Base-by-base conservation (phyloP, 257 asterid species). In the Sherardia arvensis region DNA sequence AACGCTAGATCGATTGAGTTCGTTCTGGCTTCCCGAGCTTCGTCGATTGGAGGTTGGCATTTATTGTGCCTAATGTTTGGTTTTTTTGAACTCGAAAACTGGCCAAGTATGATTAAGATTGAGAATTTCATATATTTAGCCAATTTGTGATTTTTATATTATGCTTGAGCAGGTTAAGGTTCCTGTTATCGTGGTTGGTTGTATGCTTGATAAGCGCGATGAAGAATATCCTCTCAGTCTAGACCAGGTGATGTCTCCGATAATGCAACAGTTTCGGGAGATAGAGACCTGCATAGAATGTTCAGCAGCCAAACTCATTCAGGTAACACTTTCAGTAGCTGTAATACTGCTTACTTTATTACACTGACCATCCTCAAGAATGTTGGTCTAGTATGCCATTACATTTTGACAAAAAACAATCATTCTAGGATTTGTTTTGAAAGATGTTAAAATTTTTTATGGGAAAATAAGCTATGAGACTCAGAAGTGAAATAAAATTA, bases 1-100 rank as follows among this genome's bases (percentile, higher is more conserved):
- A 28, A 93, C 99, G 26, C 87, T 93, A 47, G 94, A 93, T 43
- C 80, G 94, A 62, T 80, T 93, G 77, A 90, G 99, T 77, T 80
- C 94, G n/a, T 86, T 82, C 69, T 93, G 99, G 99, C 95, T 93
- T 66, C 97, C 97, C 53, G 97, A 93, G 74, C 96, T 93, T 73
- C 83, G 94, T 40, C 78, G 87, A 51, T 68, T 90, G 56, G 97
- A 93, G 96, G 98, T 91, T 69, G 69, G 74, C 65, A 54, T 71
- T 48, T 43, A 43, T 63, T 10, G 15, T n/a, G 23, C 60, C 30
- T 48, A 25, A 3, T 38, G 20, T 23, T 15, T 20, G 6, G 2
- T 10, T 36, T 14, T 38, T 38, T 10, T 38, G 47, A 2, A 3
- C 47, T 33, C 11, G 40, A 33, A 33, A 33, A 33, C 7, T 8